Conservation (phyloP, 495 filamentous ascomycete genomes). For the Penicillium dipodomyicola region DNA sequence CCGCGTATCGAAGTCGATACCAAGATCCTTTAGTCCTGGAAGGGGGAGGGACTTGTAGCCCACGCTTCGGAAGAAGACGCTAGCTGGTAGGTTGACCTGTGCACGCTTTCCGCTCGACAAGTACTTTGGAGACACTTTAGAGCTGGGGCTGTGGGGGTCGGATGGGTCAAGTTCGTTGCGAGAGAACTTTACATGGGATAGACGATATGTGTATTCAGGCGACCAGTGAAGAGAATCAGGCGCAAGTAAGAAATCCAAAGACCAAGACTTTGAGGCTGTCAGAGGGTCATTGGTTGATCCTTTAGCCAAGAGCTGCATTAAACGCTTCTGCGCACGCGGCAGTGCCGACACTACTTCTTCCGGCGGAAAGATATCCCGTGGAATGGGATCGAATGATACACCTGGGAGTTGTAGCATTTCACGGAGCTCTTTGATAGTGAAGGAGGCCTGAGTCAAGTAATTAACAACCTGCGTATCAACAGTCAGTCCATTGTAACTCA, state of each 20-base stretch:
- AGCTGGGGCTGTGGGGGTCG: conserved; percentile 45
- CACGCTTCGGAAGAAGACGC: conserved; percentile 82
- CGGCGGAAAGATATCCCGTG: conserved; percentile 60
- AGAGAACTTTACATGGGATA: conserved; percentile 65
- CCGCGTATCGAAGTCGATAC: conserved; percentile 70
- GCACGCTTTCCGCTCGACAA: conserved; percentile 43
- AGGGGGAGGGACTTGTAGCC: conserved; percentile 83
- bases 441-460: conserved; percentile 62
- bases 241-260: conserved; percentile 75
- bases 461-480: neutral
- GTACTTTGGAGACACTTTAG: conserved; percentile 41
- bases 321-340: conserved; percentile 68
- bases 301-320: conserved; percentile 76
- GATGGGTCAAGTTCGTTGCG: conserved; percentile 54
- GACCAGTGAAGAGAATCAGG: conserved; percentile 65
- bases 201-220: conserved; percentile 35
- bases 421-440: conserved; percentile 90
- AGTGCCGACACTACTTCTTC: conserved; percentile 56
- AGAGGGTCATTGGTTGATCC: conserved; percentile 54
- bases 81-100: conserved; percentile 53
- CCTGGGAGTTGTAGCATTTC: conserved; percentile 77
- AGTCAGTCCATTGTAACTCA: conserved; percentile 24
- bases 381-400: conserved; percentile 70
- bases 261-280: conserved; percentile 67
- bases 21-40: conserved; percentile 70